Evolutionary conservation across 2,329 filamentous ascomycete genomes (phyloP).

Genomic region (Chaetomium olivaceum): DNA sequence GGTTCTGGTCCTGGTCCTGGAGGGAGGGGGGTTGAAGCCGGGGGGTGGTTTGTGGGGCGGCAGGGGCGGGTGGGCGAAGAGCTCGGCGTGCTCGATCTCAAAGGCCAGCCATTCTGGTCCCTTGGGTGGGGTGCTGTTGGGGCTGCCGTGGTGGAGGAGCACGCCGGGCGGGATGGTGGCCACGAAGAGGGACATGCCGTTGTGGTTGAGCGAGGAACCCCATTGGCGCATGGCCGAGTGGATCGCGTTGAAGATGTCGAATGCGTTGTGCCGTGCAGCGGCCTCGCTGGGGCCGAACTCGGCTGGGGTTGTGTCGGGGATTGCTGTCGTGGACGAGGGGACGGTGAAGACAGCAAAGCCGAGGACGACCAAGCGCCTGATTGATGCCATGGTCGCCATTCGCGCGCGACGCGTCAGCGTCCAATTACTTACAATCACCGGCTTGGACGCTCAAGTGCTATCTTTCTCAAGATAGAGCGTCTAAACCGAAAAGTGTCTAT

Average conservation of each 20-base stretch:
- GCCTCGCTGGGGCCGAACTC: slow-evolving; percentile 39
- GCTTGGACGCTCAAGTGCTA: not conserved
- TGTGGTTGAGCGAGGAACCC: slow-evolving; percentile 71
- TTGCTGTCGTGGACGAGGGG: not conserved
- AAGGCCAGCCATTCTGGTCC: slow-evolving; percentile 73
- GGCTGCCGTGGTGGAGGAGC: slow-evolving; percentile 66
- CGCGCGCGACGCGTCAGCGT: not conserved
- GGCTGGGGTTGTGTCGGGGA: not conserved
- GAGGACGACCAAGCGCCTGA: not conserved
- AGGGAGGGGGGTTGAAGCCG: not conserved
- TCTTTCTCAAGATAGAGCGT: not conserved
- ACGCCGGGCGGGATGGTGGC: slow-evolving; percentile 65
- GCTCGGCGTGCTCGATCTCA: slow-evolving; percentile 70
- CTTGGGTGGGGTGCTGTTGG: slow-evolving; percentile 46
- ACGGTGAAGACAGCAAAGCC: slow-evolving; percentile 4
- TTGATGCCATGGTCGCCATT: not conserved
- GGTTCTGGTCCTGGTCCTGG: not conserved
- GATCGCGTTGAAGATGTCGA: slow-evolving; percentile 71
- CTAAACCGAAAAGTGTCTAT: not conserved
- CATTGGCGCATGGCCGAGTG: slow-evolving; percentile 73
- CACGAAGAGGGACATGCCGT: slow-evolving; percentile 72
- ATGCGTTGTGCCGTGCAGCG: slow-evolving; percentile 53
- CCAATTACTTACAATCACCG: no score
- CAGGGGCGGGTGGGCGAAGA: slow-evolving; percentile 53
- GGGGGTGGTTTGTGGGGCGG: not conserved